Evolutionary conservation across 139 green algal genomes (phyloP).

Genomic region (Chlorella sp.): DNA sequence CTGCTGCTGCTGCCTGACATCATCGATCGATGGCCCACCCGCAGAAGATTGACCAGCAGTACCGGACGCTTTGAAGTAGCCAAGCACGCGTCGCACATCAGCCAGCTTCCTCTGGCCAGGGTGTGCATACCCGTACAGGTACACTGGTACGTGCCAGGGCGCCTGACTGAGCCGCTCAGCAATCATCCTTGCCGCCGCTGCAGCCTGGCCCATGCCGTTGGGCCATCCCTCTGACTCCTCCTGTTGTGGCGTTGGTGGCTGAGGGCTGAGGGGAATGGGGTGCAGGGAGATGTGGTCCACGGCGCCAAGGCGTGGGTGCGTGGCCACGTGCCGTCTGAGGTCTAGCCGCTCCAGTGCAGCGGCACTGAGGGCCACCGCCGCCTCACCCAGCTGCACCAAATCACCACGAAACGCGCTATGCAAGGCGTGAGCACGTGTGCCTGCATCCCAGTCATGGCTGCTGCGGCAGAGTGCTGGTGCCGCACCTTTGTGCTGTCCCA

Average conservation of each 20-base stretch:
- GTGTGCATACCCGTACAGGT: constrained; percentile 57
- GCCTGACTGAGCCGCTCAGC: constrained; percentile 10
- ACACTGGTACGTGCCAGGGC: constrained; percentile 40
- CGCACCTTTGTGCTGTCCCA: not conserved
- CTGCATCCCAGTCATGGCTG: not conserved
- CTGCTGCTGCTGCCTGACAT: too few species aligned
- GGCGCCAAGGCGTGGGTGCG: not conserved
- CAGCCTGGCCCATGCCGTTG: not conserved
- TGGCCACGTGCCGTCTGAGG: not conserved
- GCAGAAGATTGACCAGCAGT: too few species aligned
- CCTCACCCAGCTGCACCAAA: not conserved
- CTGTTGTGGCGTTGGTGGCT: not conserved
- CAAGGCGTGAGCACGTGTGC: not conserved
- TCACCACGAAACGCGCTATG: not conserved
- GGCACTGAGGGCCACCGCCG: not conserved
- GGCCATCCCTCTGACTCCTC: not conserved
- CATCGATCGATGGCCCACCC: too few species aligned
- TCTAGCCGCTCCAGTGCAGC: not conserved
- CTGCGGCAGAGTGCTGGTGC: not conserved
- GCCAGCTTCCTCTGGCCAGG: constrained; percentile 26
- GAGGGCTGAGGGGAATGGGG: constrained; percentile 15
- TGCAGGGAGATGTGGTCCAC: constrained; percentile 34
- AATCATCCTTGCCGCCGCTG: not conserved
- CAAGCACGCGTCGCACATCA: too few species aligned
- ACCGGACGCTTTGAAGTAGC: too few species aligned